A percentile compares a stretch with the other conserved stretches of the same genome.
Evolutionary conservation across 1,139 yeast genomes (phyloP).

Genomic region (Candida gigantensis): DNA sequence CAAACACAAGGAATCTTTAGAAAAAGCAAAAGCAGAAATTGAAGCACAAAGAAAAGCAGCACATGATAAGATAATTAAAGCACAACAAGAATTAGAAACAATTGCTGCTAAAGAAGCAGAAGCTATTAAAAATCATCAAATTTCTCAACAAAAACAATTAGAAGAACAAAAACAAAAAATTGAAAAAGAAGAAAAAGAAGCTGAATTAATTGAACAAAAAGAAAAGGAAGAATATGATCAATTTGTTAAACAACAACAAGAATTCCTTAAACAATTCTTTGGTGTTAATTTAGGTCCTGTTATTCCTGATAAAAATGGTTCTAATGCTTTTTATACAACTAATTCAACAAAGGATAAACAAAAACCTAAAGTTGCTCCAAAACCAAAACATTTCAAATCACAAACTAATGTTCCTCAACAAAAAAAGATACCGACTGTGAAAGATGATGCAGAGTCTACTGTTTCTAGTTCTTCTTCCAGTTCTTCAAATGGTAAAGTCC

Average conservation of each 20-base stretch:
- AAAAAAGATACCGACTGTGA: no score
- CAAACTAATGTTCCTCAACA: no score
- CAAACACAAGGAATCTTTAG: slow-evolving; percentile 13
- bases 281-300: slow-evolving; percentile 16
- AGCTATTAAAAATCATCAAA: slow-evolving; percentile 15
- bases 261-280: slow-evolving; percentile 24
- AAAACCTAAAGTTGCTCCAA: slow-evolving; percentile 11
- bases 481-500: slow-evolving; percentile 19
- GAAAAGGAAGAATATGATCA: slow-evolving; percentile 14
- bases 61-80: slow-evolving; percentile 8
- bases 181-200: slow-evolving; percentile 9
- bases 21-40: slow-evolving; percentile 15
- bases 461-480: slow-evolving; percentile 24
- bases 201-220: slow-evolving; percentile 21
- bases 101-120: slow-evolving; percentile 17
- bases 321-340: slow-evolving; percentile 3
- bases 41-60: slow-evolving; percentile 18
- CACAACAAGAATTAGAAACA: slow-evolving; percentile 18
- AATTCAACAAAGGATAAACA: slow-evolving; percentile 1
- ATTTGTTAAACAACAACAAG: slow-evolving; percentile 19
- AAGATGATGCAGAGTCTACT: slow-evolving; percentile 23
- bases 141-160: slow-evolving; percentile 7
- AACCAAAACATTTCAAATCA: slow-evolving; percentile 9
- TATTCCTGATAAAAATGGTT: slow-evolving; percentile 3
- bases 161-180: slow-evolving; percentile 9